A percentile compares a stretch with the other conserved stretches of the same genome.
These are phyloP conservation scores for Talaromyces atroroseus DNA, from an alignment of 2,329 filamentous ascomycete species.

Conservation along the genomic window DNA sequence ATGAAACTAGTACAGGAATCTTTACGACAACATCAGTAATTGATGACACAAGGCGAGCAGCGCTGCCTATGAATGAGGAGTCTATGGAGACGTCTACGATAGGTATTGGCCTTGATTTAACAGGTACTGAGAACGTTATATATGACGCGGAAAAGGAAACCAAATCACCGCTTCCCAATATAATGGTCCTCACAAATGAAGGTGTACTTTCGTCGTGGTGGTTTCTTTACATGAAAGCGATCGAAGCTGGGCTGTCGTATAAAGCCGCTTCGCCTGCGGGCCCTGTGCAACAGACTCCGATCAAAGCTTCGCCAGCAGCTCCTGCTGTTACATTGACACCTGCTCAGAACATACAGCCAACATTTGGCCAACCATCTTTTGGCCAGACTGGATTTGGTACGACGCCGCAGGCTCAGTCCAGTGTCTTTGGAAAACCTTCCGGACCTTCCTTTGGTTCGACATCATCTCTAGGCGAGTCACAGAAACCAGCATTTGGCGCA, in stretches of 20 bases:
- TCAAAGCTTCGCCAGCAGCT: conserved; percentile 17
- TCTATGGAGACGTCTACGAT: conserved; percentile 70
- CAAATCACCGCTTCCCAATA: conserved; percentile 70
- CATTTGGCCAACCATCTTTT: conserved; percentile 22
- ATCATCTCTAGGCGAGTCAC: conserved; percentile 17
- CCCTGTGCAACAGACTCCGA: conserved; percentile 16
- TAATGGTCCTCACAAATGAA: conserved; percentile 83
- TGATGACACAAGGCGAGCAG: conserved; percentile 69
- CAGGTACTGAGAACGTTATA: conserved; percentile 66
- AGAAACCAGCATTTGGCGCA: conserved; percentile 23
- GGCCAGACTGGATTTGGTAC: conserved; percentile 23
- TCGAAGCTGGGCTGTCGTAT: conserved; percentile 68
- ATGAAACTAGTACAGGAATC: conserved; percentile 53
- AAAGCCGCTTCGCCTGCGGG: conserved; percentile 55
- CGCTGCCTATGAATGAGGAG: conserved; percentile 63
- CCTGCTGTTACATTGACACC: conserved; percentile 16
- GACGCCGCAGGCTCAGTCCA: conserved; percentile 11
- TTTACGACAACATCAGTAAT: conserved; percentile 69
- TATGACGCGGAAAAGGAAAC: conserved; percentile 45
- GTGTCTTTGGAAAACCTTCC: conserved; percentile 17
- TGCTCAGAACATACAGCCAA: conserved; percentile 2
- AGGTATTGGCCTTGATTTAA: conserved; percentile 78
- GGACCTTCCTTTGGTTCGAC: conserved; percentile 17
- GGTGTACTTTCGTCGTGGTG: conserved; percentile 84
- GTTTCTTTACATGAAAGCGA: conserved; percentile 83